phyloP scores from a whole-genome alignment of 1,284 basidiomycete species.

The Spongiforma sp. region DNA sequence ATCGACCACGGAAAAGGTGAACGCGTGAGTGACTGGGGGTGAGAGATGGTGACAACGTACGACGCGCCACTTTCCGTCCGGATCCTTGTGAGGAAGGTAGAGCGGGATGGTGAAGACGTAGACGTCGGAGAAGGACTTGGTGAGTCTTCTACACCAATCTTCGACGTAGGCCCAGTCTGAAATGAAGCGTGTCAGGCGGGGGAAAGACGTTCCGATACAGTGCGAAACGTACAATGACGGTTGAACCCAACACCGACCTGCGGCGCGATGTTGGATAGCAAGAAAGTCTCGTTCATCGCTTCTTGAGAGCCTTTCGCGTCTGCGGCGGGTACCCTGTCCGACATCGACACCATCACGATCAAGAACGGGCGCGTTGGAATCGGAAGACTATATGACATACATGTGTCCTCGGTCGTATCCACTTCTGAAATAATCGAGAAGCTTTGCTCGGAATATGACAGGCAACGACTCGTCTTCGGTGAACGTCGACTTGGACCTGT shows the following conservation, averaged over 20 bases:
- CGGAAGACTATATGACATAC: slow-evolving; percentile 49
- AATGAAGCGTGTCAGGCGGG: neutral
- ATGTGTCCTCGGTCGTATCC: slow-evolving; percentile 99
- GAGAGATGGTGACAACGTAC: slow-evolving; percentile 53
- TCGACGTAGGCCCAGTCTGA: slow-evolving; percentile 97
- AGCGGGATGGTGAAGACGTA: slow-evolving; percentile 98
- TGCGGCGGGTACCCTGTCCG: slow-evolving; percentile 91
- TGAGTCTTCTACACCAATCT: slow-evolving; percentile 93
- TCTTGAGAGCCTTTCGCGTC: slow-evolving; percentile 92
- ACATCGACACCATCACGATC: neutral
- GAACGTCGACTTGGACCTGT: slow-evolving; percentile 85
- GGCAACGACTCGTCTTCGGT: slow-evolving; percentile 86
- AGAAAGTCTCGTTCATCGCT: slow-evolving; percentile 98
- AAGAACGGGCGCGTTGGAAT: neutral
- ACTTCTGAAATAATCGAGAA: slow-evolving; percentile 91
- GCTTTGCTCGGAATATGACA: slow-evolving; percentile 78
- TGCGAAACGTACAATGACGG: slow-evolving; percentile 80
- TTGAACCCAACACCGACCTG: slow-evolving; percentile 99
- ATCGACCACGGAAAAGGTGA: neutral
- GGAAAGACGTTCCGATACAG: too few relatives aligned
- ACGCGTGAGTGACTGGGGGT: neutral
- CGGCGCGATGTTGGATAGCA: slow-evolving; percentile 95
- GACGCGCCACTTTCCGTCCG: slow-evolving; percentile 94
- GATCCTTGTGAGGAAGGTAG: slow-evolving; percentile 87
- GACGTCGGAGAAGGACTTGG: slow-evolving; percentile 87